These are phyloP conservation scores for Pythium guiyangense DNA, from an alignment of 352 stramenopile species.

Conservation along the genomic window DNA sequence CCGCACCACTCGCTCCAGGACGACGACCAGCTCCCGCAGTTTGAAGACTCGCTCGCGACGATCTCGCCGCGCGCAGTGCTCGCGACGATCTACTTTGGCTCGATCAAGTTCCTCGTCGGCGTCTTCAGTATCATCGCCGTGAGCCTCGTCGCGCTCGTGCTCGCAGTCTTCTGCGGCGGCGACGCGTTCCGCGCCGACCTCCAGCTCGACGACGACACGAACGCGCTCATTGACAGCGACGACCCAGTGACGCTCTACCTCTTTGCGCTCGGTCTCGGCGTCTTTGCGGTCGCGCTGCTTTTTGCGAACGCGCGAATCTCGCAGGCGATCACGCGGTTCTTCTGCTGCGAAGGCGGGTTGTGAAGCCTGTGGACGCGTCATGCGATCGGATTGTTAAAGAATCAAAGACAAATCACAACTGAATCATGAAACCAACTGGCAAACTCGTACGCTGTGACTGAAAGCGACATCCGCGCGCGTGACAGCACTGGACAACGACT, in stretches of 20 bases:
- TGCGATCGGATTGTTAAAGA: background rate
- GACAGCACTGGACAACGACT: no score
- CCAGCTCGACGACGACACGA: conserved; percentile 9
- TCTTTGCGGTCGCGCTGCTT: conserved; percentile 29
- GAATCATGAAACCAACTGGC: no score
- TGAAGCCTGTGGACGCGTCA: conserved; percentile 5
- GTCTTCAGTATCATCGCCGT: conserved; percentile 29
- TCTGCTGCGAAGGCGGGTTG: conserved; percentile 32
- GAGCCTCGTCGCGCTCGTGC: conserved; percentile 20
- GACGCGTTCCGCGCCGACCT: conserved; percentile 18
- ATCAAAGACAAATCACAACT: no score
- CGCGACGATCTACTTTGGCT: conserved; percentile 42
- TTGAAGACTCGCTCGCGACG: conserved; percentile 29
- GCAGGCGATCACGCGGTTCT: conserved; percentile 48
- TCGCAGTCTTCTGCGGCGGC: conserved; percentile 30
- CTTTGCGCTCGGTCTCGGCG: conserved; percentile 22
- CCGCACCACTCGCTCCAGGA: conserved; percentile 5
- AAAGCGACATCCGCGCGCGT: no score
- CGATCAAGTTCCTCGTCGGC: conserved; percentile 33
- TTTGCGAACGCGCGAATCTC: conserved; percentile 35
- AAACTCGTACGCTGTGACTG: no score
- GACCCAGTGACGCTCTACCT: conserved; percentile 28
- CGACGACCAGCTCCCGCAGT: conserved; percentile 20
- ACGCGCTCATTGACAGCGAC: background rate
- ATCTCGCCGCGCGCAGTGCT: conserved; percentile 35